Evolutionary conservation across 2,329 filamentous ascomycete genomes (phyloP), one percentile per base, ranked within the genome.

Genomic region (Domatiomyces globalis): DNA sequence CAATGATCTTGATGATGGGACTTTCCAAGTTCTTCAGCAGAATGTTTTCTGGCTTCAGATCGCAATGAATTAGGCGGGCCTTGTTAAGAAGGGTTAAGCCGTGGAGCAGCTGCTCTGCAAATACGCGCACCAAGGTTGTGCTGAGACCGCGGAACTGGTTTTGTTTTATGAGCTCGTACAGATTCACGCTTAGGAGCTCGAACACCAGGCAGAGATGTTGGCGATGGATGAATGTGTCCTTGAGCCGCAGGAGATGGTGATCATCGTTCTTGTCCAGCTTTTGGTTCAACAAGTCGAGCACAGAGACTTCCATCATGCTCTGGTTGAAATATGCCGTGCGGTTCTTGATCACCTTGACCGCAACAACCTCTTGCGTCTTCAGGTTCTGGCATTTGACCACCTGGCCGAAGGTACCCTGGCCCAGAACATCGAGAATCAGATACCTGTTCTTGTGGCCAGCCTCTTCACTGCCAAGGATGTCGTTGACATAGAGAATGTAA

Each of bases 241-340:
- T 95, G 45, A 98, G 75, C 54, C 92, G 83, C 51, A 98, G 74
- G 22, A 98, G 77, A 68, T 98, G 92, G 63, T 98, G 92, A 62
- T 98, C 92, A 63, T 98, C 92, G 63, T 96, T 96, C 72, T 96
- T 98, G 73, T 98, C 92, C 64, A 96, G 88, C 66, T 95, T 94
- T 58, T 88, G 95, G 67, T 98, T 98, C 63, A 98, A 79, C 87
- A 98, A 66, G 68, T 98, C 92, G 52, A 98, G 75, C 20, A 98
- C 92, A 1, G 92, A 98, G 29, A 98, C 92, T 66, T 98, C 92
- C 92, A 98, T 98, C 92, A 98, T 98, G 68, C 92, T 96, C 69
- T 98, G 92, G 66, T 98, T 98, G 73, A 98, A 98, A 68, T 98
- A 98, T 39, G 92, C 92, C 1, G 92, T 98, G 63, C 90, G 83